Evolutionary conservation across 179 eudicot species (phyloP).

Genomic region (Kewa caespitosa): DNA sequence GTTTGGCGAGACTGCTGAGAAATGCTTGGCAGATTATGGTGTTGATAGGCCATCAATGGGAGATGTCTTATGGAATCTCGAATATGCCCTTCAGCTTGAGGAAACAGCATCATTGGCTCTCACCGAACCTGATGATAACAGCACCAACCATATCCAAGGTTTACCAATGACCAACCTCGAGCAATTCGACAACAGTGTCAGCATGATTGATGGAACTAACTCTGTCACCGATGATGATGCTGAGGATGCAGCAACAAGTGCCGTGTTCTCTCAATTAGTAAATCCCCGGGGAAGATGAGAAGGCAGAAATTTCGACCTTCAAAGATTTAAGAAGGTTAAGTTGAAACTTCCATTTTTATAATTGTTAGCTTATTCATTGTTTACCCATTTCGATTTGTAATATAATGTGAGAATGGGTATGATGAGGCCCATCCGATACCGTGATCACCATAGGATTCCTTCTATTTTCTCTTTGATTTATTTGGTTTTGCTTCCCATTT

Average conservation of each 20-base stretch:
- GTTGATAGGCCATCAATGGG: slow-evolving; percentile 94
- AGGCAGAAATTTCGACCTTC: background rate
- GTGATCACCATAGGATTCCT: slow-evolving; percentile 29
- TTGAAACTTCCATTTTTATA: slow-evolving; percentile 17
- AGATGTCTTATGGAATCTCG: slow-evolving; percentile 85
- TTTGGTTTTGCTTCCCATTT: slow-evolving; percentile 29
- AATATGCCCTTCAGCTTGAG: slow-evolving; percentile 90
- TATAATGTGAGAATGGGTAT: slow-evolving; percentile 31
- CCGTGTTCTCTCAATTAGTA: slow-evolving; percentile 88
- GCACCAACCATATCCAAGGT: slow-evolving; percentile 79
- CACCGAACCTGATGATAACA: slow-evolving; percentile 81
- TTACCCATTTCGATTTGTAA: slow-evolving; percentile 30
- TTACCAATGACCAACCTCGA: slow-evolving; percentile 53
- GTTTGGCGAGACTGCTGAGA: slow-evolving; percentile 86
- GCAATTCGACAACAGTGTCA: slow-evolving; percentile 67
- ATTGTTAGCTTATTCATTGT: slow-evolving; percentile 29
- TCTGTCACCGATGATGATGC: slow-evolving; percentile 75
- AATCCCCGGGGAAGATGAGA: slow-evolving; percentile 91
- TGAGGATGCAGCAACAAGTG: slow-evolving; percentile 79
- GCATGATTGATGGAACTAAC: slow-evolving; percentile 51
- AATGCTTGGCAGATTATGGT: slow-evolving; percentile 85
- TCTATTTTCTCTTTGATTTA: slow-evolving; percentile 21
- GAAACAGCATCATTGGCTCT: slow-evolving; percentile 79
- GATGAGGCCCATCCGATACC: slow-evolving; percentile 30
- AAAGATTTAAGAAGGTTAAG: slow-evolving; percentile 22